phyloP scores from a whole-genome alignment of 495 filamentous ascomycete genomes.

The Elasticomyces elasticus region DNA sequence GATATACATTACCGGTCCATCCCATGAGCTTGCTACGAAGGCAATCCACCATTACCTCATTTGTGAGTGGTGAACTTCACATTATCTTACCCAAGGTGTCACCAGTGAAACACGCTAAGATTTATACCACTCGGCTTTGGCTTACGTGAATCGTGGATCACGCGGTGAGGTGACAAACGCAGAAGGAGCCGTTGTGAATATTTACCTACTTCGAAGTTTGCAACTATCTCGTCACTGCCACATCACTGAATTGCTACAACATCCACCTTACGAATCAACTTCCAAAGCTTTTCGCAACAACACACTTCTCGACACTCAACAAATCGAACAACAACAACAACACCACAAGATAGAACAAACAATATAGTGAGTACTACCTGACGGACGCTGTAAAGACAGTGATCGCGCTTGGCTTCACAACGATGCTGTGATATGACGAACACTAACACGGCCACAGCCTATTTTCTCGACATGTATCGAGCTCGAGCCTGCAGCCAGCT shows the following conservation, averaged over 20 bases:
- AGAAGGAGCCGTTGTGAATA: neutral
- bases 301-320: no score
- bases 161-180: neutral
- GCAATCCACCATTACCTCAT: neutral
- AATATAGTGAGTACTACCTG: neutral
- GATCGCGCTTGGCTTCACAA: no score
- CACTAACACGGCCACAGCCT: neutral
- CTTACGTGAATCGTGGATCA: neutral
- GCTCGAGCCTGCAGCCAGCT: neutral
- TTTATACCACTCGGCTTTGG: neutral
- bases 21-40: slow-evolving; percentile 2
- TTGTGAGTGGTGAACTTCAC: neutral
- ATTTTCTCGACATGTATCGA: neutral
- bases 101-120: neutral
- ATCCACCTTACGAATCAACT: no score
- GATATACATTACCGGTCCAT: neutral
- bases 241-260: no score
- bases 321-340: neutral
- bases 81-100: neutral
- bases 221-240: neutral
- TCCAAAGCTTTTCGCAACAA: no score
- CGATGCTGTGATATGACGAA: no score
- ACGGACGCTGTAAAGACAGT: neutral
- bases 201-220: neutral
- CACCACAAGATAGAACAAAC: neutral